Percentiles rank a stretch among this genome's conserved stretches.
Conservation (phyloP, 495 filamentous ascomycete species). For the Xanthoparmelia taractica region DNA sequence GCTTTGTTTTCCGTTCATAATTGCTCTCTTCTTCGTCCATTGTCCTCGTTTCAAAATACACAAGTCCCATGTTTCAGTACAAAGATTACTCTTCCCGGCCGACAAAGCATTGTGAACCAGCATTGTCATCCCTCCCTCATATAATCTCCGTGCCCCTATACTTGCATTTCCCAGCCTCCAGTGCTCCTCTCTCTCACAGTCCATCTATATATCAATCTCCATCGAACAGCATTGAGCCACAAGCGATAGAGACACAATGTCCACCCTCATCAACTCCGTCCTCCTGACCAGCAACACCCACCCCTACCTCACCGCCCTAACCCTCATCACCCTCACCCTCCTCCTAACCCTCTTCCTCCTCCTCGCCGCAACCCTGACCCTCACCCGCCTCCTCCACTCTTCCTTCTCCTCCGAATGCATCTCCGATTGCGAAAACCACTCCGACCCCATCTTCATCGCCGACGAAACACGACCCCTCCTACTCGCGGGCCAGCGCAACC, state of each 20-base stretch:
- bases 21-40: neutral
- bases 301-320: too few relatives aligned
- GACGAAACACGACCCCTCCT: too few relatives aligned
- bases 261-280: neutral
- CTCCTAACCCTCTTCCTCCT: too few relatives aligned
- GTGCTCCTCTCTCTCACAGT: neutral
- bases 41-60: neutral
- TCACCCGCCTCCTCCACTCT: too few relatives aligned
- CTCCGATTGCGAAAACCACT: too few relatives aligned
- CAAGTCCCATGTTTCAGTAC: neutral
- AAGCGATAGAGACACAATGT: neutral
- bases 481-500: too few relatives aligned
- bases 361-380: too few relatives aligned
- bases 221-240: neutral
- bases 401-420: too few relatives aligned
- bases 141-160: neutral
- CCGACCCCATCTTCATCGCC: too few relatives aligned
- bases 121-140: neutral
- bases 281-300: neutral
- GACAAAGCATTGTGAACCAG: slow-evolving; percentile 1
- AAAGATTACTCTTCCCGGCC: neutral
- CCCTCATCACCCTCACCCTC: too few relatives aligned
- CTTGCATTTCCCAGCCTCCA: neutral
- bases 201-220: neutral
- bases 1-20: neutral